A percentile compares a stretch with the other conserved stretches of the same genome.
phyloP scores from a whole-genome alignment of 2,329 filamentous ascomycete species.

The Pseudocercospora crystallina region DNA sequence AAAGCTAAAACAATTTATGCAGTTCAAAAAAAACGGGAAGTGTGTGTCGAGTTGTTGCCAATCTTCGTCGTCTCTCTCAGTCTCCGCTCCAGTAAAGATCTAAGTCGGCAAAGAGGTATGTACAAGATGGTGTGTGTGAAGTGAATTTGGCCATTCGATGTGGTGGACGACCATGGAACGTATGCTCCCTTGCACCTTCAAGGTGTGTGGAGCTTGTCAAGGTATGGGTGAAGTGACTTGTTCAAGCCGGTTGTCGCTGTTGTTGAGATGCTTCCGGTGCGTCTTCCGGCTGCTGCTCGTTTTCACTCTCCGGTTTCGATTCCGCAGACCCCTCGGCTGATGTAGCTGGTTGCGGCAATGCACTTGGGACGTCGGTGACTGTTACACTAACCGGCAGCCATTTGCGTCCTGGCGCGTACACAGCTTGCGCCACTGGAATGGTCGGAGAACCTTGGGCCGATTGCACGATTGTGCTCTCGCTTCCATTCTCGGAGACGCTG shows the following conservation, averaged over 20 bases:
- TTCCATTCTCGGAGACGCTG: conserved; percentile 21
- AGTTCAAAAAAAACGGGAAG: too few species aligned
- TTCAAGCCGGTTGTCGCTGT: conserved; percentile 14
- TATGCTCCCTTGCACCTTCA: too few species aligned
- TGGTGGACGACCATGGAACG: too few species aligned
- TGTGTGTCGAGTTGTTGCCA: too few species aligned
- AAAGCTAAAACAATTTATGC: too few species aligned
- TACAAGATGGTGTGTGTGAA: too few species aligned
- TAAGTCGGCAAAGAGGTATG: too few species aligned
- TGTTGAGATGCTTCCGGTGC: conserved; percentile 14
- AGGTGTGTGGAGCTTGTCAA: too few species aligned
- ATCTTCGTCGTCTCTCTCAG: too few species aligned
- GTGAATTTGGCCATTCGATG: too few species aligned
- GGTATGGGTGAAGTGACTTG: too few species aligned
- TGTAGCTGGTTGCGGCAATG: conserved; percentile 23
- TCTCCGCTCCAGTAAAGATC: too few species aligned
- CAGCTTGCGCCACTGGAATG: conserved; percentile 31
- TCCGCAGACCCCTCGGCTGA: conserved; percentile 8
- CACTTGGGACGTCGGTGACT: conserved; percentile 28
- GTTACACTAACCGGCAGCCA: conserved; percentile 32
- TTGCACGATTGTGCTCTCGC: conserved; percentile 20
- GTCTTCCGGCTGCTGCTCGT: conserved; percentile 8
- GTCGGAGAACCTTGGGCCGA: conserved; percentile 24
- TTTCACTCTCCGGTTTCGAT: conserved; percentile 4
- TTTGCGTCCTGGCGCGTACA: conserved; percentile 31